Base-by-base conservation (phyloP, 257 asterid species). In the Vinca minor region DNA sequence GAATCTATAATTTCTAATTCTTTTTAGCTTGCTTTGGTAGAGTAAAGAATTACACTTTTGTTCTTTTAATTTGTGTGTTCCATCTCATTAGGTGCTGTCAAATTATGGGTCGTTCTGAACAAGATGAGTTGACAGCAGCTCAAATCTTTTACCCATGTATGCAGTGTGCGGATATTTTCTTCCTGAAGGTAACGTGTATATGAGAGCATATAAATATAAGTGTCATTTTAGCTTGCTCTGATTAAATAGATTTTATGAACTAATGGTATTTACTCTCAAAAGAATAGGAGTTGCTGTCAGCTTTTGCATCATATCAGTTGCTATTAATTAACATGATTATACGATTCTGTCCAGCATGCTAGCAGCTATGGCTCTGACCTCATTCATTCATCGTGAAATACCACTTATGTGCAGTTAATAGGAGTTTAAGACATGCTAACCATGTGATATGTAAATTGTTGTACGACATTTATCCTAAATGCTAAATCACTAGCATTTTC, bases 121-220 rank as follows among this genome's bases (percentile, higher is more conserved):
- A 83, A 77, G 96, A 90, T 49, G 95, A 90, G 59, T 69, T 90
- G 50, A 74, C 95, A 0, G 95, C 93, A 0, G 95, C 96, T 14
- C 97, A 90, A 74, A 85, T 90, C 68, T 82, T 90, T 71, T 90
- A 90, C 69, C 95, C 95, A 0, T 90, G 97, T 81, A 90, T 90
- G 97, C 97, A 90, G 11, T 90, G 97, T 70, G 97, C 97, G 50
- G 95, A 89, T 69, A 72, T 89, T 58, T 87, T 89, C 63, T 87
- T 89, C 67, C 89, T 87, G 5, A 87, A 90, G 95, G 97, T 89
- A 64, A 65, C 12, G 14, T 50, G 23, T 41, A 55, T 29, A 2
- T 1, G n/a, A 14, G 8, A 13, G 25, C 26, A 18, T 11, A 18
- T 18, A n/a, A n/a, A 18, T 17, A 57, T 18, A 2, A 29, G 12